phyloP scores from a whole-genome alignment of 2,329 filamentous ascomycete genomes.

The Trichoderma atrobrunneum region DNA sequence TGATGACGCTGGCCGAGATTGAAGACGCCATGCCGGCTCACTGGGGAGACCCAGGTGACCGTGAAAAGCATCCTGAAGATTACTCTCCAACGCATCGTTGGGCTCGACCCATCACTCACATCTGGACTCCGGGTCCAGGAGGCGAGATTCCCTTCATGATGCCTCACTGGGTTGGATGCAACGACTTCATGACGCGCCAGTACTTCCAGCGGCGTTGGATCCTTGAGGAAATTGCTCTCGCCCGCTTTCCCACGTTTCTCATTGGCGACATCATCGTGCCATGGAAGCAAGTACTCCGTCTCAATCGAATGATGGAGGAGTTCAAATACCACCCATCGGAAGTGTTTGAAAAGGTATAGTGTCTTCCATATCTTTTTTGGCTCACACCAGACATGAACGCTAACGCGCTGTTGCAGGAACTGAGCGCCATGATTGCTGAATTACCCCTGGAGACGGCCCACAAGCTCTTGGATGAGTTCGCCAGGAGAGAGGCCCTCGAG shows the following conservation, averaged over 20 bases:
- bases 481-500: conserved; percentile 4
- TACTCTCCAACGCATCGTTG: conserved; percentile 5
- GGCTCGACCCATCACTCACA: neutral
- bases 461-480: conserved; percentile 13
- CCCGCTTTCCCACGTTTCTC: conserved; percentile 11
- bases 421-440: conserved; percentile 8
- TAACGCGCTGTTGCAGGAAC: neutral
- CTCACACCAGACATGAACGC: neutral
- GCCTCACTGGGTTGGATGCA: conserved; percentile 4
- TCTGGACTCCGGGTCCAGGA: neutral
- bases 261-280: conserved; percentile 12
- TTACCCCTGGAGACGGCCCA: conserved; percentile 9
- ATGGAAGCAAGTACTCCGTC: conserved; percentile 12
- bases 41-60: conserved; percentile 11
- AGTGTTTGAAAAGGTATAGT: neutral
- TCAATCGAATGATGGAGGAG: conserved; percentile 12
- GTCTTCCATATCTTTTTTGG: neutral
- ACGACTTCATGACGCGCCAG: conserved; percentile 12
- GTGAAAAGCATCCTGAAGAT: conserved; percentile 3
- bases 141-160: conserved; percentile 3
- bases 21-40: conserved; percentile 8
- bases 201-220: conserved; percentile 14
- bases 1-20: neutral
- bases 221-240: conserved; percentile 6
- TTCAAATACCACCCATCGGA: conserved; percentile 3